Conservation (phyloP, 2,329 filamentous ascomycete genomes). For the Lasiodiplodia sp. region DNA sequence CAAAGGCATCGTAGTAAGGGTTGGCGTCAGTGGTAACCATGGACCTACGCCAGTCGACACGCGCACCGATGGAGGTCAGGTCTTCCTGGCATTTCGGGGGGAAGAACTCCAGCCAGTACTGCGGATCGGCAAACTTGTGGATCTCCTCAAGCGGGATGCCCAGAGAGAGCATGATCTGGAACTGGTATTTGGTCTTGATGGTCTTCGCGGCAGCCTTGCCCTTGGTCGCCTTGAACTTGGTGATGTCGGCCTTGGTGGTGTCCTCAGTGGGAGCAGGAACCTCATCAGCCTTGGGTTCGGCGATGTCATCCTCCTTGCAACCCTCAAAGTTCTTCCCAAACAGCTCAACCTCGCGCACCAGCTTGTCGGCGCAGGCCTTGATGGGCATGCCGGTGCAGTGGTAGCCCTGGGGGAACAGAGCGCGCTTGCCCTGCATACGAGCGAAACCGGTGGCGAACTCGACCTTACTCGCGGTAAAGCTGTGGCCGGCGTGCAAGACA, state of each 20-base stretch:
- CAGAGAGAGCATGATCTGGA: conserved; percentile 91
- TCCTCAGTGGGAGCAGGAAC: conserved; percentile 68
- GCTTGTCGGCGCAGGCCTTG: conserved; percentile 96
- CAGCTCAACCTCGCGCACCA: conserved; percentile 84
- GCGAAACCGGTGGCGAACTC: conserved; percentile 90
- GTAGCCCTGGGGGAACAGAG: conserved; percentile 90
- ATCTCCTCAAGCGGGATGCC: conserved; percentile 90
- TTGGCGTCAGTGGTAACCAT: conserved; percentile 97
- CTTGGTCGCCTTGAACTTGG: conserved; percentile 85
- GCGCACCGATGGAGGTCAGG: conserved; percentile 80
- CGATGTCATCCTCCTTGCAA: conserved; percentile 58
- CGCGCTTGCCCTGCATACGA: conserved; percentile 87
- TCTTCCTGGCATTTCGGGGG: conserved; percentile 82
- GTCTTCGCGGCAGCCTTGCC: conserved; percentile 86
- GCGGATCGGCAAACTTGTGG: conserved; percentile 89
- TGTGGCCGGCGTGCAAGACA: conserved; percentile 83
- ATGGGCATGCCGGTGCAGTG: conserved; percentile 98
- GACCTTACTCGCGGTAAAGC: conserved; percentile 89
- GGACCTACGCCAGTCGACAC: conserved; percentile 91
- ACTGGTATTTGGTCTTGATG: conserved; percentile 94
- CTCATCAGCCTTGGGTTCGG: conserved; percentile 57
- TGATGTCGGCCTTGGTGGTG: conserved; percentile 77
- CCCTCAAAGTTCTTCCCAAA: conserved; percentile 88
- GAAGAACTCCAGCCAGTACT: conserved; percentile 91
- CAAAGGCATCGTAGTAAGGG: conserved; percentile 94